Evolutionary conservation across 2,329 filamentous ascomycete genomes (phyloP).

Genomic region (Monilinia aucupariae): DNA sequence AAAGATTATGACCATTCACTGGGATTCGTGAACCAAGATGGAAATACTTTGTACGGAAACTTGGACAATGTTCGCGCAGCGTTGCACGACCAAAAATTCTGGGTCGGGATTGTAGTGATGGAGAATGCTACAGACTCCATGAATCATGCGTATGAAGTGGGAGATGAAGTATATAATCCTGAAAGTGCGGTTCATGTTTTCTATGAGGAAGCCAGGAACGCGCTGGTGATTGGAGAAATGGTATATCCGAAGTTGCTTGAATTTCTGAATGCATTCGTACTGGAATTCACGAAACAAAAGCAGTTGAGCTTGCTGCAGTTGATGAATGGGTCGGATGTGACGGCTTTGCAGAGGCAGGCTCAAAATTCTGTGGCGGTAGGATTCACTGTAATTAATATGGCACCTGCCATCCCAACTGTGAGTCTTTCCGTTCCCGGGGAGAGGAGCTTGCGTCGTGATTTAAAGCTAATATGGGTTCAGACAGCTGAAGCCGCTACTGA

Average conservation of each 20-base stretch:
- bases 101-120: constrained; percentile 21
- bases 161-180: constrained; percentile 19
- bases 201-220: constrained; percentile 23
- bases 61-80: constrained; percentile 13
- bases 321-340: constrained; percentile 12
- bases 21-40: constrained; percentile 20
- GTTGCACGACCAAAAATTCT: constrained; percentile 22
- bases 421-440: neutral
- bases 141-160: constrained; percentile 21
- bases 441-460: neutral
- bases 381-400: constrained; percentile 20
- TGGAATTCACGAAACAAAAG: constrained; percentile 21
- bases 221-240: constrained; percentile 18
- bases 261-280: constrained; percentile 21
- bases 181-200: constrained; percentile 19
- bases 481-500: constrained; percentile 24
- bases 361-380: constrained; percentile 17
- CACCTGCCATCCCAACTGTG: constrained; percentile 16
- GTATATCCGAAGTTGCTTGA: constrained; percentile 18
- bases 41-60: constrained; percentile 15
- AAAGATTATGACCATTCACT: constrained; percentile 17
- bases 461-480: neutral
- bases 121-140: constrained; percentile 23
- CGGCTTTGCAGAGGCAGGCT: constrained; percentile 19
- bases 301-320: constrained; percentile 15